phyloP scores from a whole-genome alignment of 129 eudicot species.

The Lactuca sativa region DNA sequence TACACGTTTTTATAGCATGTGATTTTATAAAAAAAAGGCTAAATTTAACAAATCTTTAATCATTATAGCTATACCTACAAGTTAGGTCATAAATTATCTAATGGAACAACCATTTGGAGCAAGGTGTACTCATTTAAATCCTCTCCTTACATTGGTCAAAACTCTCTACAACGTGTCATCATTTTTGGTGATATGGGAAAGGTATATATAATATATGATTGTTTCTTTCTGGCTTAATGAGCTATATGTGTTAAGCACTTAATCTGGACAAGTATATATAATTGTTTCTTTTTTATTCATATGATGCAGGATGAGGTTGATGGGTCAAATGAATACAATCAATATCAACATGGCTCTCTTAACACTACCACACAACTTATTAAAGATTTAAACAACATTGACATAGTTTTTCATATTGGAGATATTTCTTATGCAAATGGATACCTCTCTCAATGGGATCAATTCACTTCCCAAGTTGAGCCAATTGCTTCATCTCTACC shows the following conservation, averaged over 20 bases:
- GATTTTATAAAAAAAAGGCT: no score
- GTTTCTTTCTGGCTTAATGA: no score
- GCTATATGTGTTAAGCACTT: no score
- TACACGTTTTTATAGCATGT: background rate
- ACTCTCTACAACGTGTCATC: slow-evolving; percentile 63
- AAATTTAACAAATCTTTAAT: background rate
- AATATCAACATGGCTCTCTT: slow-evolving; percentile 62
- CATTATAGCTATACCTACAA: slow-evolving; percentile 66
- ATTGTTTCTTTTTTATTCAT: background rate
- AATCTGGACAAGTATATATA: no score
- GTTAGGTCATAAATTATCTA: slow-evolving; percentile 56
- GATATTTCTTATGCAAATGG: slow-evolving; percentile 73
- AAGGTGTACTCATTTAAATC: slow-evolving; percentile 43
- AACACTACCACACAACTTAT: slow-evolving; percentile 61
- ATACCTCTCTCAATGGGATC: slow-evolving; percentile 86
- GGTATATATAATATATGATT: no score
- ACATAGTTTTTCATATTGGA: slow-evolving; percentile 76
- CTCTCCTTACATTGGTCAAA: slow-evolving; percentile 70
- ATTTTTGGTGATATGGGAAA: slow-evolving; percentile 84
- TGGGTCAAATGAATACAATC: slow-evolving; percentile 69
- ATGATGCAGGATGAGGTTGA: slow-evolving; percentile 56
- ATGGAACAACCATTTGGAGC: slow-evolving; percentile 59
- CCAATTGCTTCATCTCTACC: slow-evolving; percentile 73
- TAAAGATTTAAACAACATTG: slow-evolving; percentile 54
- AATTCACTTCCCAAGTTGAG: slow-evolving; percentile 68